Evolutionary conservation across 441 rosid species (phyloP), one percentile per base, ranked within the genome.

Genomic region (Caryocar brasiliense): DNA sequence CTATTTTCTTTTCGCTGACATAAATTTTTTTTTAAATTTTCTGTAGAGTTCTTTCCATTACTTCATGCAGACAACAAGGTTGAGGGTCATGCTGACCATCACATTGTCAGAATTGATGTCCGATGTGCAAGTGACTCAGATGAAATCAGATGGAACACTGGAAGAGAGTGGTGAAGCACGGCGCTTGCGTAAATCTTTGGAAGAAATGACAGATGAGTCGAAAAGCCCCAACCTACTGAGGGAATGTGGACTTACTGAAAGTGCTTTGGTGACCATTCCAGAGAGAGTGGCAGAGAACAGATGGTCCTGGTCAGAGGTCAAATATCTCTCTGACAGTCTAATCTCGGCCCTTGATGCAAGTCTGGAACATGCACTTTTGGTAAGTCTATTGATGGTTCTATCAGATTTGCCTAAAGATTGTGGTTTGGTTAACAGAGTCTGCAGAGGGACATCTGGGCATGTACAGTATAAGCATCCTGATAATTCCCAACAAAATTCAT

Each of bases 131-230:
- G 93, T 89, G 47, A 86, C 97, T 68, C 96, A 89, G 69, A 84
- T 86, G 97, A 86, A 76, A 62, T 45, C 99, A 49, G 96, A 93
- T 73, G 95, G 95, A 62, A 75, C 91, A 34, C 68, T 85, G 27
- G 99, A 93, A 73, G 96, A 89, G 80, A 93, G 97, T 64, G 97
- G 95, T 51, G 99, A 93, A 66, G 96, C 99, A 21, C 66, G 82
- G 44, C 79, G 96, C 26, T 95, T 93, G 48, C 95, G 88, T 66
- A 81, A 66, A 58, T 81, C 97, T 20, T 74, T 93, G 76, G 85
- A 81, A 62, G 99, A 89, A 77, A 81, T 93, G 95, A 83, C 96
- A 38, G 89, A 89, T 45, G 97, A 89, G 64, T 71, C 66, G 59
- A 81, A 77, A 75, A 82, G 94, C 71, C 61, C 68, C 33, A 38